Evolutionary conservation across 2,329 filamentous ascomycete genomes (phyloP), one percentile per base, ranked within the genome.

Genomic region (Blastomyces parvus): DNA sequence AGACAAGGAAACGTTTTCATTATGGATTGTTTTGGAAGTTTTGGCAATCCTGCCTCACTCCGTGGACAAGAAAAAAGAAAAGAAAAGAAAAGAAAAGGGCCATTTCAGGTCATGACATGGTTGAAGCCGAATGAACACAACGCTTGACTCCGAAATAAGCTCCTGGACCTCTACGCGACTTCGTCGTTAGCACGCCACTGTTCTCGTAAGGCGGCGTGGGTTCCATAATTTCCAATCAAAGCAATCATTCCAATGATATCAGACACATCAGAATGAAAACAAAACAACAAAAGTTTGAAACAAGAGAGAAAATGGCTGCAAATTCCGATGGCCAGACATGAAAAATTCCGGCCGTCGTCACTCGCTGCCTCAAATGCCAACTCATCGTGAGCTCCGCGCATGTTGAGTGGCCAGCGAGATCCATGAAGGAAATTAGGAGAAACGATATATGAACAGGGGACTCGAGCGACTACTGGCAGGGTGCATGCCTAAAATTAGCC

Each of bases 401-500:
- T 17, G 11, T 57, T 57, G 36, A 38, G 25, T 59, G 40, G 57
- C 25, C 27, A 46, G 57, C 57, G 19, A 40, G 25, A 36, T 30
- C 42, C 57, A 33, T 11, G n/a, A 8, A 36, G 7, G 13, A 46
- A 44, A 59, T 33, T 30, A n/a, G 17, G 33, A 22, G 19, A 22
- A 22, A 1, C n/a, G 27, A 17, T 59, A 5, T 13, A 14, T 27
- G 48, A 50, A 22, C 48, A 50, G 22, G 48, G 46, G 22, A 27
- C 9, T 17, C 11, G 48, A 3, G 22, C 48, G 22, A 50, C 11
- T 50, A 27, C 48, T 50, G 22, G 48, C 48, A 19, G 57, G 11
- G 57, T 46, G 46, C 22, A 42, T 42, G 44, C 22, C 42, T 30
- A 57, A 59, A 59, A 48, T 59, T 42, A 42, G 46, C 40, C 57